A percentile compares a stretch with the other conserved stretches of the same genome.
Conservation (phyloP, 805 yeast genomes). For the Candida patagonica region DNA sequence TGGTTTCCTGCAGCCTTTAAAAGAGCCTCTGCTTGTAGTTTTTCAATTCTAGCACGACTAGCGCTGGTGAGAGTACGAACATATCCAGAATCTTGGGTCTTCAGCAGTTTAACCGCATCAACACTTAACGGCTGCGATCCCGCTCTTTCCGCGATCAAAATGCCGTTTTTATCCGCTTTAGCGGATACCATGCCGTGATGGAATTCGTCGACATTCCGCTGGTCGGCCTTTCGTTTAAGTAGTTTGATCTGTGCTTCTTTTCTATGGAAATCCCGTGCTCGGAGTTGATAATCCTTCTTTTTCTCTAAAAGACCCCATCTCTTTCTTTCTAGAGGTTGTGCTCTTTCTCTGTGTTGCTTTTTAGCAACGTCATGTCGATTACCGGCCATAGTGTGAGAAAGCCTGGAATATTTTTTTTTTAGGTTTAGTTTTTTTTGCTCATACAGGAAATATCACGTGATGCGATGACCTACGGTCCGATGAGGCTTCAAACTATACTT, state of each 20-base stretch:
- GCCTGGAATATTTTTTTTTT: too few species aligned
- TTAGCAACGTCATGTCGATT: conserved; percentile 76
- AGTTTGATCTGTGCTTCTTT: conserved; percentile 56
- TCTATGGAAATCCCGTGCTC: conserved; percentile 55
- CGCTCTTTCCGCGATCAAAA: conserved; percentile 50
- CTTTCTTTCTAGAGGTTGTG: conserved; percentile 70
- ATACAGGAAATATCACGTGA: too few species aligned
- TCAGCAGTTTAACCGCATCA: conserved; percentile 74
- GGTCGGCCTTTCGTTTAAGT: conserved; percentile 60
- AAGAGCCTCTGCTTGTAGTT: conserved; percentile 30
- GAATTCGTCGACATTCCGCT: conserved; percentile 88
- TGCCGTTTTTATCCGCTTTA: conserved; percentile 62
- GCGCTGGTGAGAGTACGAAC: conserved; percentile 65
- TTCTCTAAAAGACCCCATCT: conserved; percentile 84
- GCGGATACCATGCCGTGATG: conserved; percentile 83
- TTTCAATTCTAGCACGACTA: conserved; percentile 57
- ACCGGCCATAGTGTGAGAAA: neutral
- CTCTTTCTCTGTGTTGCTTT: conserved; percentile 91
- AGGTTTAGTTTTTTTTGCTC: too few species aligned
- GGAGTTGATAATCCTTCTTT: conserved; percentile 71
- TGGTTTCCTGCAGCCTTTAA: conserved; percentile 38
- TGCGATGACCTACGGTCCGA: too few species aligned
- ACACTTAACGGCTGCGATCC: conserved; percentile 41
- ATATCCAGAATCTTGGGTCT: conserved; percentile 87
- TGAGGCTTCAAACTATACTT: too few species aligned